Conservation (phyloP, 2,329 filamentous ascomycete genomes). For the Epichloe glyceriae region DNA sequence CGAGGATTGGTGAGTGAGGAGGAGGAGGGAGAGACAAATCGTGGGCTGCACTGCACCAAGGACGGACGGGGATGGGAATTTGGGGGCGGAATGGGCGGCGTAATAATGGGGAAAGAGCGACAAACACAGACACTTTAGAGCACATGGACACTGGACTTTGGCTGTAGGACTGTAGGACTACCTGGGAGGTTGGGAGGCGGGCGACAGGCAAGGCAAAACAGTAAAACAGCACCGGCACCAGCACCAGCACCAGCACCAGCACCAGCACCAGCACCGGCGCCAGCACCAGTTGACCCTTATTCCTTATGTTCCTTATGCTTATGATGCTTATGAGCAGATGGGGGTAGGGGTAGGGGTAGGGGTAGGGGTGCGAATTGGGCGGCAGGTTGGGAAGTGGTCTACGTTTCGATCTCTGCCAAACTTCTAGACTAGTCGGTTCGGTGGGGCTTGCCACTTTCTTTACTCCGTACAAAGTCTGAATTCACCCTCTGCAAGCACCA, state of each 20-base stretch:
- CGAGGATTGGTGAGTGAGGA: slow-evolving; percentile 6
- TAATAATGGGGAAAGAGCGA: slow-evolving; percentile 24
- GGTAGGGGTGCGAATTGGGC: background rate
- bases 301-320: too few species aligned
- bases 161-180: background rate
- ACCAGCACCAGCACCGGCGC: too few species aligned
- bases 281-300: too few species aligned
- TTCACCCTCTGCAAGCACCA: background rate
- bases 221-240: too few species aligned
- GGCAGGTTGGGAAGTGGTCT: background rate
- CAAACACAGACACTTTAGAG: slow-evolving; percentile 12
- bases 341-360: background rate
- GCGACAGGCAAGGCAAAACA: too few species aligned
- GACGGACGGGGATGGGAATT: slow-evolving; percentile 18
- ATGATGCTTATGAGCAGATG: background rate
- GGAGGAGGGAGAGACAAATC: slow-evolving; percentile 15
- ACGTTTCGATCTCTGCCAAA: too few species aligned
- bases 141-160: background rate
- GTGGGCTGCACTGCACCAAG: slow-evolving; percentile 12
- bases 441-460: background rate
- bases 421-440: background rate
- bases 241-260: too few species aligned
- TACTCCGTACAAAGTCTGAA: background rate
- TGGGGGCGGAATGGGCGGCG: slow-evolving; percentile 9
- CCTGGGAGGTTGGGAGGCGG: background rate